Conservation (phyloP, 768 basidiomycete species). For the Termitomyces sp. region DNA sequence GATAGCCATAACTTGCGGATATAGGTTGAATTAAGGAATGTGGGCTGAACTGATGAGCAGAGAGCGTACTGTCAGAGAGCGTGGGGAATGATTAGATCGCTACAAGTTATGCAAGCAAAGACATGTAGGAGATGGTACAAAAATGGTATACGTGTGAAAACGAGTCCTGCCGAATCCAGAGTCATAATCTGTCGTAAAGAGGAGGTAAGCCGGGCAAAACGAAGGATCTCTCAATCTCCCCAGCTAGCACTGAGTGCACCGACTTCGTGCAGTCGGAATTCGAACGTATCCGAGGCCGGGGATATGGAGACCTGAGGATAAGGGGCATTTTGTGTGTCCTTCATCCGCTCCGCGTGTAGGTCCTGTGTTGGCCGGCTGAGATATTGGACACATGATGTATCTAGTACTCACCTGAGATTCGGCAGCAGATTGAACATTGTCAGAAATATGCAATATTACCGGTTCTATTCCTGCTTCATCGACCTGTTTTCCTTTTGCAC, state of each 20-base stretch:
- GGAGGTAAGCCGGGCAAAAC: background rate
- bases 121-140: background rate
- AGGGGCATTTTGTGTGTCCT: background rate
- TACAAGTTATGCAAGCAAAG: background rate
- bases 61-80: background rate
- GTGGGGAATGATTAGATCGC: background rate
- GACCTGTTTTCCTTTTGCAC: slow-evolving; percentile 12
- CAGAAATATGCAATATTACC: background rate
- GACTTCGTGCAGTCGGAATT: slow-evolving; percentile 10
- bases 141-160: background rate
- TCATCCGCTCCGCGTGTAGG: background rate
- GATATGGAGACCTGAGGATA: slow-evolving; percentile 9
- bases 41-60: background rate
- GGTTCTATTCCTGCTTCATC: background rate
- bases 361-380: background rate
- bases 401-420: background rate
- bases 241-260: slow-evolving; percentile 13
- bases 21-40: background rate
- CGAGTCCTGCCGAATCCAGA: background rate
- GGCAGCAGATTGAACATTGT: background rate
- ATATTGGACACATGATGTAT: background rate
- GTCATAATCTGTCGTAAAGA: background rate
- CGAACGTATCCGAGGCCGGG: slow-evolving; percentile 6
- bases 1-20: background rate
- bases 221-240: slow-evolving; percentile 7